Evolutionary conservation across 176 grass and related monocot genomes (phyloP), one percentile per base, ranked within the genome.

Genomic region (Cenchrus fungigraminus): DNA sequence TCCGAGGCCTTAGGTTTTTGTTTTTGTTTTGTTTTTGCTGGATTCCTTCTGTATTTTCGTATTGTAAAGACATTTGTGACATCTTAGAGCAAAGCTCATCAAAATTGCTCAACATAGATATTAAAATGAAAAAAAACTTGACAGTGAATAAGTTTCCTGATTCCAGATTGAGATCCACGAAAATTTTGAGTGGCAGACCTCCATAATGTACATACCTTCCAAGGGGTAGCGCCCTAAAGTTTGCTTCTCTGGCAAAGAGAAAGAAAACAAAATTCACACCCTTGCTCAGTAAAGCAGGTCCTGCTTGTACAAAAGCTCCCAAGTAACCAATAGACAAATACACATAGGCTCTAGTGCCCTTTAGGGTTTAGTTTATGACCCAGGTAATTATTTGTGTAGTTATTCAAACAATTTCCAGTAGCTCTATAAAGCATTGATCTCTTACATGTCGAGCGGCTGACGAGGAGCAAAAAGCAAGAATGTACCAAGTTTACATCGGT

Each of bases 401-500:
- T 65, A 80, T 84, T 77, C 46, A 87, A 84, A 84, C 54, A 54
- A 69, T 56, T 87, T 78, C 70, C 89, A 84, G 62, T 63, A 81
- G 61, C 86, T 87, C 85, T 91, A 87, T 87, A 91, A 58, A 44
- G 45, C 76, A 87, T 76, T 76, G 62, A 49, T 15, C 76, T 65
- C 76, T 84, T 84, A 87, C 77, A 85, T 91, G 61, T 87, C 53
- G 70, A 84, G n/a, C 2, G 14, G 68, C 79, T 8, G 7, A 79
- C 28, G 67, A 85, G 45, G 2, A 52, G 59, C 40, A 52, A 40
- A 40, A 40, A 51, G 25, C 11, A 56, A 79, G 17, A 68, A 70
- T 73, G 72, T 79, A 43, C 9, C 85, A 63, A 53, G 70, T 80
- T 71, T 51, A 65, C 45, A 79, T 76, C 8, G 45, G 46, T 40